phyloP scores from a whole-genome alignment of 495 filamentous ascomycete genomes.

The Cetradonia linearis region DNA sequence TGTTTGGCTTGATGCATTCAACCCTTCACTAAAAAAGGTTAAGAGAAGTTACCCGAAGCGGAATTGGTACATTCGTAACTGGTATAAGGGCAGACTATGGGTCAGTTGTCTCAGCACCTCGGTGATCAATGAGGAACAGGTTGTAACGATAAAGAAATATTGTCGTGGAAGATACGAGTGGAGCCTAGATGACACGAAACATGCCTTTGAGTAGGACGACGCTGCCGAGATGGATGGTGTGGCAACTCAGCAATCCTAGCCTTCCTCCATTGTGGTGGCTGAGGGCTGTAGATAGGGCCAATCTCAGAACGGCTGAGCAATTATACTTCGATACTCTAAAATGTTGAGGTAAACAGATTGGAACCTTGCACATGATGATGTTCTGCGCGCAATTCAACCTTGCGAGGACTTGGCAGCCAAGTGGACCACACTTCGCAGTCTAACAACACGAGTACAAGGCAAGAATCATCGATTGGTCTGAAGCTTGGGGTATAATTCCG shows the following conservation, averaged over 20 bases:
- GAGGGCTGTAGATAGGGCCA: background rate
- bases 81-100: background rate
- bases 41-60: background rate
- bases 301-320: background rate
- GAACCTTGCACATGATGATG: too few species aligned
- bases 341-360: background rate
- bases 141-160: background rate
- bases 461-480: background rate
- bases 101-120: background rate
- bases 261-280: background rate
- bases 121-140: background rate
- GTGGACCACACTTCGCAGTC: background rate
- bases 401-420: background rate
- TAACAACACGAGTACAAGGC: background rate
- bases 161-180: background rate
- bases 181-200: background rate
- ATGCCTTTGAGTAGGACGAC: background rate
- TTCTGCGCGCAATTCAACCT: too few species aligned
- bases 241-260: background rate
- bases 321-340: background rate
- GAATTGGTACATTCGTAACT: background rate
- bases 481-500: background rate
- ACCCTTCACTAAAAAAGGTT: background rate
- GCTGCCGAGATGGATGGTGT: background rate
- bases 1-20: background rate